Conservation (phyloP, 2,329 filamentous ascomycete species). For the Epicoccum sorghinum region DNA sequence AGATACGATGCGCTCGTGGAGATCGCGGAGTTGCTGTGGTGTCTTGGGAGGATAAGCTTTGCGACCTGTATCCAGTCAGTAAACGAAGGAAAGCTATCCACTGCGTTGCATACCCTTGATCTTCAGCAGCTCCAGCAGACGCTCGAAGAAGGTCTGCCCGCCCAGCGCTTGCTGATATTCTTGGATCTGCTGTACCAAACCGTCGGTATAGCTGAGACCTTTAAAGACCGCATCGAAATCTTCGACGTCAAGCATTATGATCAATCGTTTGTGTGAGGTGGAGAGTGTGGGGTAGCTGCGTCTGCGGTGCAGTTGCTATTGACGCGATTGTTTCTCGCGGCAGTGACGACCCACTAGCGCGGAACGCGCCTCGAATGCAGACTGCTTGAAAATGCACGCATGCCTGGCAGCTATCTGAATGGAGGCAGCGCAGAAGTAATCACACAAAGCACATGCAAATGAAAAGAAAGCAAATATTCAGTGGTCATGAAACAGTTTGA, state of each 20-base stretch:
- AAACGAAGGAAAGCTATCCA: background rate
- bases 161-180: conserved; percentile 70
- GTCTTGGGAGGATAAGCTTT: conserved; percentile 77
- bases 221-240: conserved; percentile 73
- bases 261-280: background rate
- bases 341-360: conserved; percentile 13
- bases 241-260: conserved; percentile 66
- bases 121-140: conserved; percentile 72
- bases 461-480: no score
- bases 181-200: conserved; percentile 63
- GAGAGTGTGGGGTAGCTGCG: conserved; percentile 2
- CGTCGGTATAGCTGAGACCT: conserved; percentile 32
- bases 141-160: conserved; percentile 79
- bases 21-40: conserved; percentile 68
- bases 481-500: background rate
- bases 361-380: background rate
- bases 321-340: conserved; percentile 14
- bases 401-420: no score
- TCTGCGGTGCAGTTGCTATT: conserved; percentile 5
- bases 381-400: background rate
- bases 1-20: conserved; percentile 73
- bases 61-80: conserved; percentile 50
- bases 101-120: conserved; percentile 65
- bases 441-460: no score
- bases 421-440: no score